These are phyloP conservation scores for Pichia sp. DNA, from an alignment of 1,139 yeast genomes.

Conservation along the genomic window DNA sequence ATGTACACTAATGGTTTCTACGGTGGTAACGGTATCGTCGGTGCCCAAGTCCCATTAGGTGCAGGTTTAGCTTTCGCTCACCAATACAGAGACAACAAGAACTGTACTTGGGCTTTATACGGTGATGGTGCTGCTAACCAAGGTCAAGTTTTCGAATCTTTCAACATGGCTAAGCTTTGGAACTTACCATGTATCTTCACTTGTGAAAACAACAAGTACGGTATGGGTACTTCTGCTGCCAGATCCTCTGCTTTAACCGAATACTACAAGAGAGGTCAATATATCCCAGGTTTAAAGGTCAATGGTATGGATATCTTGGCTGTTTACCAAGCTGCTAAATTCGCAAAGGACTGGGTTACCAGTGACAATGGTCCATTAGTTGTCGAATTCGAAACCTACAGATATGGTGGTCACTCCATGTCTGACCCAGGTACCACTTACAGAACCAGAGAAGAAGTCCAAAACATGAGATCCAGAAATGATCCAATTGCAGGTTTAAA, in stretches of 20 bases:
- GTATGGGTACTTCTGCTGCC: conserved; percentile 99
- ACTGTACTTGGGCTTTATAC: conserved; percentile 84
- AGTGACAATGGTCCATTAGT: conserved; percentile 96
- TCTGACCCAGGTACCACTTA: conserved; percentile 99
- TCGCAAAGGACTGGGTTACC: conserved; percentile 95
- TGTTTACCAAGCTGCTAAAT: conserved; percentile 92
- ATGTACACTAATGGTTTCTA: conserved; percentile 94
- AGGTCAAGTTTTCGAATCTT: conserved; percentile 97
- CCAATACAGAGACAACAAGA: conserved; percentile 81
- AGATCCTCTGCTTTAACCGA: conserved; percentile 97
- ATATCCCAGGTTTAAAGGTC: conserved; percentile 97
- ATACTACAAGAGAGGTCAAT: conserved; percentile 98
- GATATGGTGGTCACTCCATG: conserved; percentile 99
- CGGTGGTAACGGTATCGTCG: conserved; percentile 99
- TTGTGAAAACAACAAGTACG: conserved; percentile 98
- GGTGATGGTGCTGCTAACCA: conserved; percentile 99
- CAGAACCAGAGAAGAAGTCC: conserved; percentile 99
- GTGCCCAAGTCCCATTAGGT: conserved; percentile 99
- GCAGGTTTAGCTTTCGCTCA: conserved; percentile 98
- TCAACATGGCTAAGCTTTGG: conserved; percentile 99
- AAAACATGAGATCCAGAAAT: conserved; percentile 97
- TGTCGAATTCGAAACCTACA: conserved; percentile 94
- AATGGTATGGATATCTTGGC: conserved; percentile 99
- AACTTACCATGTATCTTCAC: conserved; percentile 91
- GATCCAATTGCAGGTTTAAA: conserved; percentile 98